Evolutionary conservation across 352 stramenopile species (phyloP).

Genomic region (Pythium folliculosum): DNA sequence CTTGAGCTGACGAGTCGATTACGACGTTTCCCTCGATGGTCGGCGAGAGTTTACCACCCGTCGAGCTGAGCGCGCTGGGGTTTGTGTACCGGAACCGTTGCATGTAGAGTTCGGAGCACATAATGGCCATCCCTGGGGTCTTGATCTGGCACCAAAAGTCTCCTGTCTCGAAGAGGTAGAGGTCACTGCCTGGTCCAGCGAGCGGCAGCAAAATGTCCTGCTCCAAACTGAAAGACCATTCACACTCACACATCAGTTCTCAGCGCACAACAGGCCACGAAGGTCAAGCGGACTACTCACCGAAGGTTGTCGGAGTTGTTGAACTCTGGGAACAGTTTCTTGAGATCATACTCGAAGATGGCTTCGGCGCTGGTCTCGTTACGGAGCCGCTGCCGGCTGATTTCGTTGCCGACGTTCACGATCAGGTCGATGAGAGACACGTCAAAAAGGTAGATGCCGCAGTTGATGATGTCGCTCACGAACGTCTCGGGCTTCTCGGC

Average conservation of each 20-base stretch:
- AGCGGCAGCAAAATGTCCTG: conserved; percentile 85
- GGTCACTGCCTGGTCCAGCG: conserved; percentile 58
- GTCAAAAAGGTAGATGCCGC: conserved; percentile 88
- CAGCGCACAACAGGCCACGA: background rate
- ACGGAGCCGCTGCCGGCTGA: conserved; percentile 76
- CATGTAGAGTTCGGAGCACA: conserved; percentile 91
- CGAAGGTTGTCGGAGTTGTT: conserved; percentile 84
- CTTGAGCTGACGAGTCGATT: conserved; percentile 71
- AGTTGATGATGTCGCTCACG: conserved; percentile 92
- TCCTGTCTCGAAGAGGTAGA: conserved; percentile 83
- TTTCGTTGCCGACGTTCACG: conserved; percentile 74
- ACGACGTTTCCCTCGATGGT: conserved; percentile 90
- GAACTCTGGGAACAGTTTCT: conserved; percentile 88
- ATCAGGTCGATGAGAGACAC: conserved; percentile 80
- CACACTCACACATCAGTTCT: conserved; percentile 3
- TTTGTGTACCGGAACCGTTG: conserved; percentile 90
- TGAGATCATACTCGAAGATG: conserved; percentile 75
- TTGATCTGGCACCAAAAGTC: conserved; percentile 93
- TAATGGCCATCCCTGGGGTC: conserved; percentile 88
- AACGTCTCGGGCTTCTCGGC: conserved; percentile 90
- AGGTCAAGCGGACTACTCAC: conserved; percentile 29
- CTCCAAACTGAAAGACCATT: conserved; percentile 54
- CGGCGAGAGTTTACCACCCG: conserved; percentile 79
- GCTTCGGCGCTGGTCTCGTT: conserved; percentile 73
- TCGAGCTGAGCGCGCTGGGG: conserved; percentile 75